Percentiles rank a stretch among this genome's conserved stretches.
Conservation (phyloP, 2,329 filamentous ascomycete genomes). For the Talaromyces amestolkiae region DNA sequence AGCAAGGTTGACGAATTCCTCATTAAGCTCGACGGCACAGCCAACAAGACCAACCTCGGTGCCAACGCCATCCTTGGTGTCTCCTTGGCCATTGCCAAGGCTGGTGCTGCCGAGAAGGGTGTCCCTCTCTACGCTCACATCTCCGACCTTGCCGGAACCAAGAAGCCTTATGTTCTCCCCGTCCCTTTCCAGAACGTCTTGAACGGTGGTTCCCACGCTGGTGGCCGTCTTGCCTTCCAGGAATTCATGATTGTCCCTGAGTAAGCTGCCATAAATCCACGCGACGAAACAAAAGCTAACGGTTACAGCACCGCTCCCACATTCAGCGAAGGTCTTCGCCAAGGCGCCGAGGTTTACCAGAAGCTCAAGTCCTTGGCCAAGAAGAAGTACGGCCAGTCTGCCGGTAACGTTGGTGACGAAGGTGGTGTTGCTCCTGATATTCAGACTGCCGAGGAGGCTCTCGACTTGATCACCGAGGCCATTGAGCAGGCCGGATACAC, state of each 20-base stretch:
- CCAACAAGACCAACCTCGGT: slow-evolving; percentile 84
- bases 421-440: slow-evolving; percentile 99
- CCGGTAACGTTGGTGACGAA: slow-evolving; percentile 98
- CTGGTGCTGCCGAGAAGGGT: slow-evolving; percentile 83
- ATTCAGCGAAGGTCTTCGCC: slow-evolving; percentile 94
- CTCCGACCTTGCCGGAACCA: slow-evolving; percentile 81
- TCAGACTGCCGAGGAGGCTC: slow-evolving; percentile 92
- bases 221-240: slow-evolving; percentile 92
- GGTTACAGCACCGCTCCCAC: slow-evolving; percentile 68
- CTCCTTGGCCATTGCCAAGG: slow-evolving; percentile 80
- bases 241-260: slow-evolving; percentile 94
- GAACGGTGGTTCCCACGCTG: slow-evolving; percentile 93
- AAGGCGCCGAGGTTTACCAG: slow-evolving; percentile 97
- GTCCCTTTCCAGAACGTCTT: slow-evolving; percentile 94
- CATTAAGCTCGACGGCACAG: slow-evolving; percentile 76
- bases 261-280: slow-evolving; percentile 46
- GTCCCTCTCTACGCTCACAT: slow-evolving; percentile 85
- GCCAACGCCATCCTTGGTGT: slow-evolving; percentile 88
- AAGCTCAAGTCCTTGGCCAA: slow-evolving; percentile 94
- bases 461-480: slow-evolving; percentile 90
- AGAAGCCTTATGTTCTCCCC: slow-evolving; percentile 87
- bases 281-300: slow-evolving; percentile 1
- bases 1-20: slow-evolving; percentile 79
- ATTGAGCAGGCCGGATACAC: slow-evolving; percentile 96
- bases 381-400: slow-evolving; percentile 99